Conservation (phyloP, 768 basidiomycete genomes). For the Epithele typhae region DNA sequence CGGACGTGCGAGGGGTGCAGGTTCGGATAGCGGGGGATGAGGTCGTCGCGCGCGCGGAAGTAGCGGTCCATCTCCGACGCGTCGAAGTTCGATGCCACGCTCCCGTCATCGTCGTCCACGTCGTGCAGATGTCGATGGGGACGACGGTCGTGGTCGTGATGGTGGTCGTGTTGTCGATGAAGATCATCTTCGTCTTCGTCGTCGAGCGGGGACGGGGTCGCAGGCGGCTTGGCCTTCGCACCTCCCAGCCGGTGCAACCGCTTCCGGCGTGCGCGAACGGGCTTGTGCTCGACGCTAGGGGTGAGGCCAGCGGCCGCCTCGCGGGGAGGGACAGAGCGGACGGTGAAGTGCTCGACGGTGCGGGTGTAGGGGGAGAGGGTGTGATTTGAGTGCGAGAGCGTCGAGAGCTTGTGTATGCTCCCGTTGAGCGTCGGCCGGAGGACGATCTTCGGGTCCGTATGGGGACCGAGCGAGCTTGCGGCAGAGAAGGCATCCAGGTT, state of each 20-base stretch:
- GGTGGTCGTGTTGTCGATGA: too few relatives aligned
- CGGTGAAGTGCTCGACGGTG: conserved; percentile 86
- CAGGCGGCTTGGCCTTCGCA: conserved; percentile 20
- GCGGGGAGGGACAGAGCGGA: conserved; percentile 79
- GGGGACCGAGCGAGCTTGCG: conserved; percentile 29
- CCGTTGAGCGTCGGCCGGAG: conserved; percentile 65
- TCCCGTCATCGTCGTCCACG: background rate
- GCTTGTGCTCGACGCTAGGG: conserved; percentile 40
- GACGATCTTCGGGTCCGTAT: conserved; percentile 47
- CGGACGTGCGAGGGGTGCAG: conserved; percentile 22
- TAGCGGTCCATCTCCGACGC: conserved; percentile 72
- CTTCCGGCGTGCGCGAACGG: conserved; percentile 72
- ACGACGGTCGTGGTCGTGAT: too few relatives aligned
- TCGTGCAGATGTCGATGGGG: too few relatives aligned
- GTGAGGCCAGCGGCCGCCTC: conserved; percentile 30
- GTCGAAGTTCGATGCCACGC: conserved; percentile 49
- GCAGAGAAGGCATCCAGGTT: conserved; percentile 31
- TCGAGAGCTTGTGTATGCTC: conserved; percentile 80
- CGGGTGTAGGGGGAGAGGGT: conserved; percentile 94
- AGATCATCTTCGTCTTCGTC: background rate
- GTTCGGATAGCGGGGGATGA: conserved; percentile 23
- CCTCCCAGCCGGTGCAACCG: conserved; percentile 62
- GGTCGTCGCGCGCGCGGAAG: conserved; percentile 44
- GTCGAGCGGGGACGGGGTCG: background rate
- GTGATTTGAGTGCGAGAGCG: conserved; percentile 85